A percentile compares a stretch with the other conserved stretches of the same genome.
phyloP scores from a whole-genome alignment of 495 filamentous ascomycete species.

The Chaetomium tenue region DNA sequence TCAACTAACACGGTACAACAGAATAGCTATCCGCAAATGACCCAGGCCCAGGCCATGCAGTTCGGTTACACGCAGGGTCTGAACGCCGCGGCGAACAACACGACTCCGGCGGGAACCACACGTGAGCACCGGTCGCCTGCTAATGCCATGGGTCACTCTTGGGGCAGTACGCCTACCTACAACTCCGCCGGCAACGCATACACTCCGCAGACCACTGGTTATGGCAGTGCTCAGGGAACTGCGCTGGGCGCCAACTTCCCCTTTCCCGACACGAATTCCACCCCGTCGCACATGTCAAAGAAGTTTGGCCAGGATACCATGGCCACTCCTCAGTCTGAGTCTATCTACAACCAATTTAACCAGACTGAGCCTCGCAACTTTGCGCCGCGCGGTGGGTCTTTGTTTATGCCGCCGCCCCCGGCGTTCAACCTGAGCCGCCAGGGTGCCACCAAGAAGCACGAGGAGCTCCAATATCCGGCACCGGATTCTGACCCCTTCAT shows the following conservation, averaged over 20 bases:
- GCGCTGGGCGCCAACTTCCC: slow-evolving; percentile 1
- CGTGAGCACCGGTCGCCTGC: background rate
- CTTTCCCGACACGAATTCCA: background rate
- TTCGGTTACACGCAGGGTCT: background rate
- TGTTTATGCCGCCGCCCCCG: slow-evolving; percentile 20
- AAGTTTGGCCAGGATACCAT: slow-evolving; percentile 6
- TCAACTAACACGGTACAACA: background rate
- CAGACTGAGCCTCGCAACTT: slow-evolving; percentile 33
- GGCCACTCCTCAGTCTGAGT: background rate
- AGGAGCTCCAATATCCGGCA: background rate
- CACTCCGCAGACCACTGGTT: background rate
- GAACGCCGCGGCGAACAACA: background rate
- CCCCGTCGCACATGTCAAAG: slow-evolving; percentile 24
- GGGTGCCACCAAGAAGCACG: background rate
- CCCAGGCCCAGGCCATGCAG: background rate
- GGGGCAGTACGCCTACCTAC: slow-evolving; percentile 6
- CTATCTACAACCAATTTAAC: slow-evolving; percentile 18
- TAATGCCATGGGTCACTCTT: background rate
- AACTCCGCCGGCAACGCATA: background rate
- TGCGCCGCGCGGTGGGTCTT: slow-evolving; percentile 19
- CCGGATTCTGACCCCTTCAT: slow-evolving; percentile 17
- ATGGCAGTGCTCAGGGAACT: background rate
- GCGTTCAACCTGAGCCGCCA: slow-evolving; percentile 12
- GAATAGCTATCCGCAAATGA: background rate
- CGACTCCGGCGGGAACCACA: background rate